Evolutionary conservation across 2,329 filamentous ascomycete genomes (phyloP).

Genomic region (Mycogone perniciosa): DNA sequence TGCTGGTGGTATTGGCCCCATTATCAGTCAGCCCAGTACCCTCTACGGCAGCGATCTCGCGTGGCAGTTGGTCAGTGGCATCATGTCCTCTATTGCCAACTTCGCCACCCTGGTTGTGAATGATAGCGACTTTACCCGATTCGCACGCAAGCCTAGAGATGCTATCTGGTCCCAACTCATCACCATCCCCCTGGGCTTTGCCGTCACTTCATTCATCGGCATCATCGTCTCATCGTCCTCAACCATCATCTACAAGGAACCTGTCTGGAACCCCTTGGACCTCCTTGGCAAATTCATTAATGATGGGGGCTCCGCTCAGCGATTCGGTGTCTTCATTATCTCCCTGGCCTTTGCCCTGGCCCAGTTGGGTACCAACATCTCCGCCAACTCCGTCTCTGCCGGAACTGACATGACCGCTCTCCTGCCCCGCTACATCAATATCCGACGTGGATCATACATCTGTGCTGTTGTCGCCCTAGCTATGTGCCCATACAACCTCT

Average conservation of each 20-base stretch:
- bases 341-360: constrained; percentile 66
- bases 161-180: constrained; percentile 76
- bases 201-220: constrained; percentile 76
- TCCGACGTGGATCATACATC: constrained; percentile 80
- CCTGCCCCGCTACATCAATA: constrained; percentile 73
- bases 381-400: constrained; percentile 78
- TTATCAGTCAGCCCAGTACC: constrained; percentile 62
- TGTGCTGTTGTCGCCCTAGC: constrained; percentile 73
- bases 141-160: constrained; percentile 68
- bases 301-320: constrained; percentile 60
- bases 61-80: constrained; percentile 77
- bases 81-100: constrained; percentile 87
- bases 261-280: constrained; percentile 68
- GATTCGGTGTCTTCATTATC: constrained; percentile 72
- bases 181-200: constrained; percentile 65
- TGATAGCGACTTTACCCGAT: constrained; percentile 79
- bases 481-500: constrained; percentile 82
- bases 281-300: constrained; percentile 62
- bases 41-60: constrained; percentile 62
- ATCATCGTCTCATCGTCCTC: constrained; percentile 73
- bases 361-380: constrained; percentile 81
- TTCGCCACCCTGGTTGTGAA: constrained; percentile 83
- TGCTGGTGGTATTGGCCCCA: constrained; percentile 76
- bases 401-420: constrained; percentile 79
- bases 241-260: constrained; percentile 56